Evolutionary conservation across 2,329 filamentous ascomycete species (phyloP).

Genomic region (Stagonosporopsis tanaceti): DNA sequence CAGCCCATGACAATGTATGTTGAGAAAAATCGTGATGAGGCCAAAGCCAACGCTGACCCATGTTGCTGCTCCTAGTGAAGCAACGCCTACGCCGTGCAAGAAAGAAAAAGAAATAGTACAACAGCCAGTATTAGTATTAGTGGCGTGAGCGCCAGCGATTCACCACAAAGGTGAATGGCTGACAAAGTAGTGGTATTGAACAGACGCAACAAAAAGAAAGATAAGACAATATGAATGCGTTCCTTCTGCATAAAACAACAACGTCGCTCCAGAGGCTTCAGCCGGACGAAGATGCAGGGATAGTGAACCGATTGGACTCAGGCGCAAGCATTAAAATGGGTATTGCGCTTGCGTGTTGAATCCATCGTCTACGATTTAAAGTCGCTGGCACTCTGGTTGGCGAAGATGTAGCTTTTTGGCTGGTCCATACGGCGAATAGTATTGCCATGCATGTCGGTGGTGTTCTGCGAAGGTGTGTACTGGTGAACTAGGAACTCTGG

Average conservation of each 20-base stretch:
- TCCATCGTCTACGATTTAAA: constrained; percentile 35
- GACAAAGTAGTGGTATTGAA: constrained; percentile 6
- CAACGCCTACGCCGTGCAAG: constrained; percentile 15
- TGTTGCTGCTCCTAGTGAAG: constrained; percentile 16
- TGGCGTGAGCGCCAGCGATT: neutral
- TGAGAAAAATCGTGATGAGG: constrained; percentile 18
- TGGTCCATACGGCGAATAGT: constrained; percentile 41
- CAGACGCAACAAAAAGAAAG: constrained; percentile 1
- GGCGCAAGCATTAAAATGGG: neutral
- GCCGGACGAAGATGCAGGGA: neutral
- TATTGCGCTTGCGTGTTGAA: neutral
- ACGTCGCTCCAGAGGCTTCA: neutral
- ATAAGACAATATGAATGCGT: neutral
- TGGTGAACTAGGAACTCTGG: constrained; percentile 57
- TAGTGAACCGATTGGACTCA: constrained; percentile 1
- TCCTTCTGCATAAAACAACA: neutral
- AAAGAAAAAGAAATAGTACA: constrained; percentile 3
- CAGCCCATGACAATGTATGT: constrained; percentile 21
- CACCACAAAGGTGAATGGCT: neutral
- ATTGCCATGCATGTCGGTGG: constrained; percentile 39
- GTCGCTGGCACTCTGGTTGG: constrained; percentile 56
- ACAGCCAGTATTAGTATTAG: constrained; percentile 17
- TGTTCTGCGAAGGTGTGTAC: constrained; percentile 55
- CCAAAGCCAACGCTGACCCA: constrained; percentile 11
- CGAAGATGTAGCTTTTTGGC: constrained; percentile 58